These are phyloP conservation scores for Candida multigemmis DNA, from an alignment of 805 yeast genomes.

Conservation along the genomic window DNA sequence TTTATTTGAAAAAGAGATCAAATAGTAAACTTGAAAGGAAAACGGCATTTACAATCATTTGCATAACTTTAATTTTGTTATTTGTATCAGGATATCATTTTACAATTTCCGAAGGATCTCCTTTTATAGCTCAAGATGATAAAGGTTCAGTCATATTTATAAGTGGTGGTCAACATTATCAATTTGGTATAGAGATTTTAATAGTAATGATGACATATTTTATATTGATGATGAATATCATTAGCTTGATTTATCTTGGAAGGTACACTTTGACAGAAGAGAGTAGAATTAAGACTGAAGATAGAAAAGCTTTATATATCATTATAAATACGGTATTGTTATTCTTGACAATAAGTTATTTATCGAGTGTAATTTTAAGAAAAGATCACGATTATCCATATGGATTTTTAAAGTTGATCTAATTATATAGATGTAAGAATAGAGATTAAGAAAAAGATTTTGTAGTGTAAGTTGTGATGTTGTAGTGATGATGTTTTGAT, in stretches of 20 bases:
- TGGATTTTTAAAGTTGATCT: conserved; percentile 20
- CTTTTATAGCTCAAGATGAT: conserved; percentile 49
- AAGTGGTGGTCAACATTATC: conserved; percentile 59
- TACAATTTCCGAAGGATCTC: conserved; percentile 49
- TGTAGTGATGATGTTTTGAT: no score
- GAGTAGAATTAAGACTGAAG: conserved; percentile 11
- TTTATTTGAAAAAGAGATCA: conserved; percentile 41
- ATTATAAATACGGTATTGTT: conserved; percentile 12
- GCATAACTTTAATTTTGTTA: conserved; percentile 25
- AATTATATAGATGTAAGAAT: no score
- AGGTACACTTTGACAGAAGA: conserved; percentile 12
- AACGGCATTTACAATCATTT: no score
- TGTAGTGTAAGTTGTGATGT: no score
- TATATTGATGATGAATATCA: conserved; percentile 31
- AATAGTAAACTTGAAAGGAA: no score
- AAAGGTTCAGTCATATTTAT: conserved; percentile 44
- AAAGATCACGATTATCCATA: conserved; percentile 46
- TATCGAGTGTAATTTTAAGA: conserved; percentile 33
- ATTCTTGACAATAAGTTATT: conserved; percentile 32
- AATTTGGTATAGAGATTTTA: conserved; percentile 61
- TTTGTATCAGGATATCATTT: conserved; percentile 60
- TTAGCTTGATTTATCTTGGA: conserved; percentile 31
- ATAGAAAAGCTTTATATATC: conserved; percentile 8
- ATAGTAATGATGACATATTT: conserved; percentile 44
- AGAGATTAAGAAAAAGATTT: no score